Conservation (phyloP, 257 asterid genomes). For the Pogostemon cablin region DNA sequence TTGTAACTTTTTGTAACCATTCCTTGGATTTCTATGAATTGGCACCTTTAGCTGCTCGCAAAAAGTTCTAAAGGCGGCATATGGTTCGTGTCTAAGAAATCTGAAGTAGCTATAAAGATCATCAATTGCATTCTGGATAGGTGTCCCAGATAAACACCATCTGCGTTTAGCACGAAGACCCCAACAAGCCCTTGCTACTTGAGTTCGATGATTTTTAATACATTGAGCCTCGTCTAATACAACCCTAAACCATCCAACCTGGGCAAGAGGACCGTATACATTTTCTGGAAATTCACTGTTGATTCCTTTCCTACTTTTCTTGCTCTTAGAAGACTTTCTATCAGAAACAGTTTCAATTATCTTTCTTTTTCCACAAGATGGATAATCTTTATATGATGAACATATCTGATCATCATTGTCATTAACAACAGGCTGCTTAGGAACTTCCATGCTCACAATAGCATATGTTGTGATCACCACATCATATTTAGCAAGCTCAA, state of each 20-base stretch:
- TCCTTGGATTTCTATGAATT: constrained; percentile 74
- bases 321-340: constrained; percentile 55
- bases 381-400: constrained; percentile 41
- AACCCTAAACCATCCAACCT: constrained; percentile 98
- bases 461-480: constrained; percentile 97
- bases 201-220: constrained; percentile 92
- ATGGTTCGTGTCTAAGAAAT: constrained; percentile 92
- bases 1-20: constrained; percentile 85
- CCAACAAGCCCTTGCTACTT: constrained; percentile 99
- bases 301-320: constrained; percentile 67
- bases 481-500: constrained; percentile 85
- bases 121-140: constrained; percentile 90
- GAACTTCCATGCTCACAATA: constrained; percentile 98
- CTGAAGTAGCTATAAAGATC: constrained; percentile 98
- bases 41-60: constrained; percentile 78
- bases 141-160: constrained; percentile 99
- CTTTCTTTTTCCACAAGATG: constrained; percentile 68
- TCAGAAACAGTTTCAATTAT: constrained; percentile 43
- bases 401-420: constrained; percentile 67
- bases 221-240: constrained; percentile 99
- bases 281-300: constrained; percentile 58
- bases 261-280: constrained; percentile 85
- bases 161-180: constrained; percentile 99
- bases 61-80: constrained; percentile 71
- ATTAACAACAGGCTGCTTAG: constrained; percentile 88